Percentiles rank a stretch among this genome's conserved stretches.
Evolutionary conservation across 176 grass and related monocot genomes (phyloP).

Genomic region (Rhynchospora breviuscula): DNA sequence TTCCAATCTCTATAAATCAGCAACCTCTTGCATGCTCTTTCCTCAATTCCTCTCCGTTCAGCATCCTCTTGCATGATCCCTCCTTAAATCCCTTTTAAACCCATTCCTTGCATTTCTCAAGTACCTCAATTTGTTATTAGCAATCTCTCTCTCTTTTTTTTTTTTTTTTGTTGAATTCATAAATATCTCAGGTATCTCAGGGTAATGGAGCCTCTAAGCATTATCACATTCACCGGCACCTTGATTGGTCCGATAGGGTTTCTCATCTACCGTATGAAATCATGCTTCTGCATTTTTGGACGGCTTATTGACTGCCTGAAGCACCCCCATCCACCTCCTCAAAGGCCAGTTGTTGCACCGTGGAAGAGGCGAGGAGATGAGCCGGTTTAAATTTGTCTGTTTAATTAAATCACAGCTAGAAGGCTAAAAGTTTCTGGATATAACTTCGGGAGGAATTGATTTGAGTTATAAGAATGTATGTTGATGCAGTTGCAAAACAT

Average conservation of each 20-base stretch:
- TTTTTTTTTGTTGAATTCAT: background rate
- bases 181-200: background rate
- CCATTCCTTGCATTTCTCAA: background rate
- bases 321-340: conserved; percentile 30
- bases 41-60: background rate
- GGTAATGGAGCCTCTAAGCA: conserved; percentile 33
- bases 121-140: background rate
- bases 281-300: background rate
- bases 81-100: background rate
- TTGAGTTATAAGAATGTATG: background rate
- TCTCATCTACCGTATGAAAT: conserved; percentile 19
- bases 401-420: background rate
- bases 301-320: conserved; percentile 31
- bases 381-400: background rate
- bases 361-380: conserved; percentile 15
- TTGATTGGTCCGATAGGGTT: conserved; percentile 26
- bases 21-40: background rate
- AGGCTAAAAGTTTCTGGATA: background rate
- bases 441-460: background rate
- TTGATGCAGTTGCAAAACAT: background rate
- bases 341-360: conserved; percentile 9
- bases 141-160: background rate
- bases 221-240: conserved; percentile 26
- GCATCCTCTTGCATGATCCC: background rate
- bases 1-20: background rate